Base-by-base conservation (phyloP, 1,139 yeast genomes). In the Sugiyamaella xylanicola region DNA sequence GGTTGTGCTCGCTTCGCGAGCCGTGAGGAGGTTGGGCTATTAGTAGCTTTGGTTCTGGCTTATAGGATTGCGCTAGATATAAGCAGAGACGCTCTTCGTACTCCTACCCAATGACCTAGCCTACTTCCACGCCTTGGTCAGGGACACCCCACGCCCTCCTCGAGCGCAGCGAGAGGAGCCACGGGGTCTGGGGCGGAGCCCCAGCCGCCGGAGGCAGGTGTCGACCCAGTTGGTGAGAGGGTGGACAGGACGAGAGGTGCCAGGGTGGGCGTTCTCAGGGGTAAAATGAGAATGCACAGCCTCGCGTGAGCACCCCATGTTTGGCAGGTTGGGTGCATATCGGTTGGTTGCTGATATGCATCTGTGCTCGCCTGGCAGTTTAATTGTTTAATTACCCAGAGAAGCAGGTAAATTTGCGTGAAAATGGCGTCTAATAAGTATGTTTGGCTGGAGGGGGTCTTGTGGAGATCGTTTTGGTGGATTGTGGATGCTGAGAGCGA, bases 371-470 rank as follows among this genome's bases (percentile, higher is more conserved):
- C n/a, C n/a, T n/a, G n/a, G n/a, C n/a, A n/a, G n/a, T n/a, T n/a
- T 25, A 5, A 25, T 9, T 5, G 29, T 25, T 25, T 25, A 9
- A 25, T 25, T 25, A 25, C 29, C 5, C 29, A 25, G 29, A 25
- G 29, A 5, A 25, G 29, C 8, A 25, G 29, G 8, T 5, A 25
- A 9, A 25, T 25, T 9, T 25, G 29, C n/a, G n/a, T 5, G 8
- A 29, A 17, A 16, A 44, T 44, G 48, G 37, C 48, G 2, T 44
- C 48, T 21, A 29, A 44, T 27, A 44, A 44, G 48, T 29, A 44
- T 16, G 48, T 44, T n/a, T n/a, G n/a, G n/a, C n/a, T n/a, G n/a
- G n/a, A n/a, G n/a, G n/a, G n/a, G n/a, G n/a, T n/a, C n/a, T n/a
- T n/a, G n/a, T n/a, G n/a, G n/a, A n/a, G n/a, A n/a, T n/a, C n/a